Base-by-base conservation (phyloP, 1,284 basidiomycete species). In the Apiotrichum domesticum region DNA sequence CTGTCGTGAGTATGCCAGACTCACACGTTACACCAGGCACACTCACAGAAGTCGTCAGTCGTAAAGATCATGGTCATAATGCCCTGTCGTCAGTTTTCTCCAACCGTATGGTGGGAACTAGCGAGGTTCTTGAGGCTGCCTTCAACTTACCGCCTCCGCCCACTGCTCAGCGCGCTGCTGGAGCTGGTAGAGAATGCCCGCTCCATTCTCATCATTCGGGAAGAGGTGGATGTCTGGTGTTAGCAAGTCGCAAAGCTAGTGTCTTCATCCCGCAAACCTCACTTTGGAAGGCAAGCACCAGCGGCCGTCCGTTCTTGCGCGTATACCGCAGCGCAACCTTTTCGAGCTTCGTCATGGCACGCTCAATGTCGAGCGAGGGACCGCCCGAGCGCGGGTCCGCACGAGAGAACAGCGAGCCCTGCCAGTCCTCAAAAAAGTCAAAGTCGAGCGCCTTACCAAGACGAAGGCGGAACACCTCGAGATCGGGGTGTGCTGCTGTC, bases 151-250 rank as follows among this genome's bases (percentile, higher is more conserved):
- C 80, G 73, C 85, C 84, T 87, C 86, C 2, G 87, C 85, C 89
- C 90, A 93, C 9, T 84, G 78, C 71, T 92, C 90, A 4, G 88
- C 90, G 47, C 85, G 82, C 67, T 89, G 88, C 70, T 92, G 90
- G 14, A 92, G 79, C 69, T 90, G 88, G 61, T 90, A 78, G 8
- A 94, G 77, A 73, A 92, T 81, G 35, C 86, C 83, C 58, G 81
- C 80, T 0, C 89, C 90, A 33, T 84, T 84, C n/a, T 87, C 85
- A 59, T 88, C 83, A 64, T 90, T 87, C 46, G 85, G 83, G 75
- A 90, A 86, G 63, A 84, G 83, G 63, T 92, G 90, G 3, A 90
- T 71, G 62, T 82, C 76, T 78, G 29, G 2, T n/a, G 56, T 51
- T 15, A 43, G 54, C 46, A 29, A 4, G 29, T 3, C 11, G 11